These are phyloP conservation scores for Hypoxylon intermedium DNA, from an alignment of 495 filamentous ascomycete genomes.

Conservation along the genomic window DNA sequence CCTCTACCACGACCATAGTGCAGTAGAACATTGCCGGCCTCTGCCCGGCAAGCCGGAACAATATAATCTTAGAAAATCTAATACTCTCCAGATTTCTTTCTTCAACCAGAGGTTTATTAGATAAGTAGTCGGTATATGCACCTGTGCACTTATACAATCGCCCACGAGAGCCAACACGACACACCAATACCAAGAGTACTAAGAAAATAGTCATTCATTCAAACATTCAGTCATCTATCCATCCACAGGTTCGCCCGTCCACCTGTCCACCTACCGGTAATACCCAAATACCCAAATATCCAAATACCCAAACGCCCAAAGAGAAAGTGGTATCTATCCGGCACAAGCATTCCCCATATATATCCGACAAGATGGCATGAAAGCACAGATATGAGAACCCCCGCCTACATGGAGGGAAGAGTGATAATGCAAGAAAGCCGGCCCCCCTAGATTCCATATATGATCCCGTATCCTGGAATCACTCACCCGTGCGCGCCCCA, in stretches of 20 bases:
- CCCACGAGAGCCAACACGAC: too few species aligned
- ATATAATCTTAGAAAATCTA: too few species aligned
- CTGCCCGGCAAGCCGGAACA: too few species aligned
- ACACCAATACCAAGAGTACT: too few species aligned
- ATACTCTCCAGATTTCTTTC: too few species aligned
- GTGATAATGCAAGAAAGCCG: conserved; percentile 7
- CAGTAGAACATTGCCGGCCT: too few species aligned
- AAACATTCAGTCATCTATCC: conserved; percentile 12
- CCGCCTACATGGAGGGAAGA: neutral
- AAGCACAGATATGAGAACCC: conserved; percentile 14
- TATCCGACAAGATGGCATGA: conserved; percentile 7
- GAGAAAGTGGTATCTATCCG: conserved; percentile 38
- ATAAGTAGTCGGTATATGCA: too few species aligned
- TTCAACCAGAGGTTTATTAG: too few species aligned
- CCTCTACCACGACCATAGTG: too few species aligned
- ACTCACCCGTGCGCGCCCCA: conserved; percentile 23
- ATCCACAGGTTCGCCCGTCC: neutral
- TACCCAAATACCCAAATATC: conserved; percentile 25
- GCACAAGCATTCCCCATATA: conserved; percentile 26
- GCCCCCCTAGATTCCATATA: neutral
- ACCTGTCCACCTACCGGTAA: too few species aligned
- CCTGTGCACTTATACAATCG: too few species aligned
- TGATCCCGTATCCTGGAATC: neutral
- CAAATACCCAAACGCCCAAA: conserved; percentile 25
- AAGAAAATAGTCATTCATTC: conserved; percentile 1